Evolutionary conservation across 2,329 filamentous ascomycete species (phyloP).

Genomic region (Juglanconis oblonga): DNA sequence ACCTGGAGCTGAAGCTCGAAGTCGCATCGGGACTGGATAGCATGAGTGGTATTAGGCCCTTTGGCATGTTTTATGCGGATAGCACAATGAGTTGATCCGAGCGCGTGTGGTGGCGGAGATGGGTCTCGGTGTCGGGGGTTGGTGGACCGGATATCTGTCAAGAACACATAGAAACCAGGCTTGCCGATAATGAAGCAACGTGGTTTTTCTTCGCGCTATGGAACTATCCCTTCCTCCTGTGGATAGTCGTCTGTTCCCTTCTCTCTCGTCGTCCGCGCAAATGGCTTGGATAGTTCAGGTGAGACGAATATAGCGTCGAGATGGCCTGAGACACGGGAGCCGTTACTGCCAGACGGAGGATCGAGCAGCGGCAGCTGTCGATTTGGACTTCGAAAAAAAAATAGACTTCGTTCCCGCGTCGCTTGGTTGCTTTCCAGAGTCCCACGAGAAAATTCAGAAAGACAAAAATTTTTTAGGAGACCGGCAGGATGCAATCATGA

Average conservation of each 20-base stretch:
- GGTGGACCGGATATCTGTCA: background rate
- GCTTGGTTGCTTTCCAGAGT: background rate
- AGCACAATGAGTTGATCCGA: background rate
- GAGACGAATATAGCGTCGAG: background rate
- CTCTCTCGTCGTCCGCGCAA: background rate
- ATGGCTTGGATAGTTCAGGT: background rate
- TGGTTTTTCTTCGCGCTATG: background rate
- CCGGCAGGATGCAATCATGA: background rate
- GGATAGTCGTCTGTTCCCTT: background rate
- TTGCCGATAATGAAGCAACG: background rate
- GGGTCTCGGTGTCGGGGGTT: background rate
- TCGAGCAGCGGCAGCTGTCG: background rate
- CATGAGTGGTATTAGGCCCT: conserved; percentile 19
- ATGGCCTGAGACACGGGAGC: background rate
- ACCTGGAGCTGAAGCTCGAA: conserved; percentile 31
- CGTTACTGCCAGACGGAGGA: background rate
- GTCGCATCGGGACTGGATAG: conserved; percentile 17
- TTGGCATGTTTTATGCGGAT: conserved; percentile 8
- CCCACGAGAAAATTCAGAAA: background rate
- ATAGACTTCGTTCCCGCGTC: no score
- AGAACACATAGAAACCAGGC: background rate
- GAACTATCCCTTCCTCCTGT: background rate
- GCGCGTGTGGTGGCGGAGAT: background rate
- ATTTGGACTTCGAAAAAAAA: no score
- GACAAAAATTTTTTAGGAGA: background rate